These are phyloP conservation scores for Arabidopsis suecica DNA, from an alignment of 345 rosid species.

Conservation along the genomic window DNA sequence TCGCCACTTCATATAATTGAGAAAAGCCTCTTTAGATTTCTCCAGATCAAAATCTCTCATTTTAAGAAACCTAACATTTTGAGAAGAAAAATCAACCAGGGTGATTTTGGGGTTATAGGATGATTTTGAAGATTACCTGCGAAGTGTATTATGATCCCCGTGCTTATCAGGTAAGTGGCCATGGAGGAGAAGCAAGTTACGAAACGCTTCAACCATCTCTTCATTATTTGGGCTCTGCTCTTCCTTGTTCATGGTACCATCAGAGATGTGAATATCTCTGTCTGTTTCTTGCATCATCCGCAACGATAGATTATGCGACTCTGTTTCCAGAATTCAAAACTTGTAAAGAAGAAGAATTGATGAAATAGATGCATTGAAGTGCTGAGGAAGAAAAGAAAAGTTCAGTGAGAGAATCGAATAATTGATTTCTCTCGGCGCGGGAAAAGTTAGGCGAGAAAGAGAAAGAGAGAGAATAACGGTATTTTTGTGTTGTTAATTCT, in stretches of 20 bases:
- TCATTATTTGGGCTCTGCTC: not conserved
- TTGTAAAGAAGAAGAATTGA: not conserved
- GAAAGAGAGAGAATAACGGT: constrained; percentile 20
- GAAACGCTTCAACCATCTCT: constrained; percentile 39
- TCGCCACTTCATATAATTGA: constrained; percentile 27
- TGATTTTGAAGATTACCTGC: constrained; percentile 15
- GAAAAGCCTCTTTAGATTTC: constrained; percentile 33
- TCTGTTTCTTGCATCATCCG: constrained; percentile 35
- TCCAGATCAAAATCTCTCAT: constrained; percentile 39
- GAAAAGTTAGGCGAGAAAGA: constrained; percentile 23
- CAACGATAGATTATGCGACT: not conserved
- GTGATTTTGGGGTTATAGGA: not conserved
- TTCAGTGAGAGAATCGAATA: constrained; percentile 5
- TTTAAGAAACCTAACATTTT: constrained; percentile 31
- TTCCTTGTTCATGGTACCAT: not conserved
- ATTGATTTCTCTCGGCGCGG: constrained; percentile 40
- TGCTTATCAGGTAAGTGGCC: constrained; percentile 24
- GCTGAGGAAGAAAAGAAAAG: constrained; percentile 7
- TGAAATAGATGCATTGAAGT: constrained; percentile 17
- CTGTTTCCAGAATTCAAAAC: not conserved
- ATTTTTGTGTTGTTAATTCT: not conserved
- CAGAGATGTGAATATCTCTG: constrained; percentile 28
- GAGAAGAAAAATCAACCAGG: not conserved
- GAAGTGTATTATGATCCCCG: constrained; percentile 22
- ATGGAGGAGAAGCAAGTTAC: constrained; percentile 40